Percentiles rank a stretch among this genome's conserved stretches.
phyloP scores from a whole-genome alignment of 331 rosid genomes.

The Quercus tomentella region DNA sequence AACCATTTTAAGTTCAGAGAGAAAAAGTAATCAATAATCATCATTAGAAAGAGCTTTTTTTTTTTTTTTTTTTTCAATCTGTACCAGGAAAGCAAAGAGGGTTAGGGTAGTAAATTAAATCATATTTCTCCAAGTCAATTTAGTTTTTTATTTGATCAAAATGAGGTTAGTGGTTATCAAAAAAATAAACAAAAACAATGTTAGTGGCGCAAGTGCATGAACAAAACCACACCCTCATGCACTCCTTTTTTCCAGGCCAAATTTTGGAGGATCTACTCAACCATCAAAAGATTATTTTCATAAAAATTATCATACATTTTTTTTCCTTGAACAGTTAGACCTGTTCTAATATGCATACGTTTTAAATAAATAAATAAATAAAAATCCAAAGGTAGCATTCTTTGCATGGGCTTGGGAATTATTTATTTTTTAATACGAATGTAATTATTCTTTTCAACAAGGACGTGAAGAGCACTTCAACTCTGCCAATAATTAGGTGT shows the following conservation, averaged over 20 bases:
- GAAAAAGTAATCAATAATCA: too few species aligned
- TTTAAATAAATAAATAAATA: background rate
- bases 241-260: background rate
- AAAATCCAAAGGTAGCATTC: slow-evolving; percentile 7
- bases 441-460: background rate
- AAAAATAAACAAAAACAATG: background rate
- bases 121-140: too few species aligned
- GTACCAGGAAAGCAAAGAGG: too few species aligned
- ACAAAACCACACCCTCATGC: slow-evolving; percentile 33
- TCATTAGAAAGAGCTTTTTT: too few species aligned
- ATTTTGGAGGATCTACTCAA: slow-evolving; percentile 14
- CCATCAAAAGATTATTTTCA: slow-evolving; percentile 35
- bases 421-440: background rate
- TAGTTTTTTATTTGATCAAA: too few species aligned
- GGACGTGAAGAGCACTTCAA: slow-evolving; percentile 38
- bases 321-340: background rate
- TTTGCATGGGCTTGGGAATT: background rate
- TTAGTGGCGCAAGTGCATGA: slow-evolving; percentile 13
- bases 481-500: background rate
- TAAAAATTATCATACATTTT: background rate
- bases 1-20: too few species aligned
- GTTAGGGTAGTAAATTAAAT: too few species aligned
- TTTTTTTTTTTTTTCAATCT: too few species aligned
- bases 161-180: too few species aligned
- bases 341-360: background rate